Conservation (phyloP, 352 stramenopile species). For the Peronospora belbahrii region DNA sequence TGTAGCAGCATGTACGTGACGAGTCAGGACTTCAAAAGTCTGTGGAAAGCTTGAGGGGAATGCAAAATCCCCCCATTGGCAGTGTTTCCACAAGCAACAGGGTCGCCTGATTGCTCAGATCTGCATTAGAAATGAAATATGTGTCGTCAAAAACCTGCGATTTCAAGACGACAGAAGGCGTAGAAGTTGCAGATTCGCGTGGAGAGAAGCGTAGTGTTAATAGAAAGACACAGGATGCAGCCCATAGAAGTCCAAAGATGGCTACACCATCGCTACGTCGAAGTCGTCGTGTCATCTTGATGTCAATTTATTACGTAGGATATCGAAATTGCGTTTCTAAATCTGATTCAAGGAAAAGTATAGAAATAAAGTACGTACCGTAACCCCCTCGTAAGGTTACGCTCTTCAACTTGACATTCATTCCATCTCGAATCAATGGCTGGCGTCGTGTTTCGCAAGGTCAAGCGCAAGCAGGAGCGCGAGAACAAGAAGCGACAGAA, state of each 20-base stretch:
- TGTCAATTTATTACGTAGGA: not conserved
- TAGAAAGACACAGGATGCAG: constrained; percentile 18
- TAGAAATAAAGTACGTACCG: too few relatives aligned
- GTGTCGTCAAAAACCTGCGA: constrained; percentile 12
- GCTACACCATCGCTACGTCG: constrained; percentile 16
- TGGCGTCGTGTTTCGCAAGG: constrained; percentile 41
- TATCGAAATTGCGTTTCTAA: constrained; percentile 10
- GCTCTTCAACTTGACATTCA: too few relatives aligned
- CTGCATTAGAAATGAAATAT: constrained; percentile 5
- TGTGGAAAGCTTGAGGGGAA: constrained; percentile 27
- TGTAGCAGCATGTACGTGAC: constrained; percentile 33
- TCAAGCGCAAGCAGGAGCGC: constrained; percentile 71
- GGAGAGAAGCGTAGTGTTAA: constrained; percentile 17
- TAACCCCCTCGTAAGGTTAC: too few relatives aligned
- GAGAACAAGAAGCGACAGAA: constrained; percentile 70
- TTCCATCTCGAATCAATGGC: too few relatives aligned
- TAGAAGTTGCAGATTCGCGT: not conserved
- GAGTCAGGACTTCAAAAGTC: constrained; percentile 46
- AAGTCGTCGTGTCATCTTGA: constrained; percentile 6
- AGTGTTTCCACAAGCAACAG: constrained; percentile 60
- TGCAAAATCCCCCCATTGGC: constrained; percentile 48
- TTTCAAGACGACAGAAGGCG: not conserved
- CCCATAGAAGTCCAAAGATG: constrained; percentile 23
- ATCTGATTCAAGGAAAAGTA: not conserved
- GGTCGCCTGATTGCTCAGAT: constrained; percentile 6